A percentile compares a stretch with the other conserved stretches of the same genome.
Evolutionary conservation across 345 rosid species (phyloP).

Genomic region (Draba incana): DNA sequence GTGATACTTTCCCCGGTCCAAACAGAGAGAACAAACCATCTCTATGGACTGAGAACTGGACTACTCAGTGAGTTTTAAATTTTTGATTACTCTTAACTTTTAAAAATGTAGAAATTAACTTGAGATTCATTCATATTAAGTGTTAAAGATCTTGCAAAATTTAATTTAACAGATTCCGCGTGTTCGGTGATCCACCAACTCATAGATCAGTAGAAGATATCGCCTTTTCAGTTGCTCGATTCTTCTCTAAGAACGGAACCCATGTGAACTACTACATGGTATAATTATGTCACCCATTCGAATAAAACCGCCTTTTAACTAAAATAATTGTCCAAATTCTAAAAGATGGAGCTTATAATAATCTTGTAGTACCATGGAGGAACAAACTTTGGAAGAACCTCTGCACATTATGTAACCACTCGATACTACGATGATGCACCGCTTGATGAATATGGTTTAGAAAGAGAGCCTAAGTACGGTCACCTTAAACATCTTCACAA

Average conservation of each 20-base stretch:
- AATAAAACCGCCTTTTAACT: neutral
- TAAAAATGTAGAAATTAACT: neutral
- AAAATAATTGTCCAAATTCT: constrained; percentile 2
- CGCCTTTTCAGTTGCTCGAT: constrained; percentile 69
- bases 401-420: constrained; percentile 70
- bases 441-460: constrained; percentile 80
- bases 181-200: constrained; percentile 57
- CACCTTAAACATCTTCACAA: constrained; percentile 80
- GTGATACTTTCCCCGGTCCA: constrained; percentile 73
- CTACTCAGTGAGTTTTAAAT: constrained; percentile 29
- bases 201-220: constrained; percentile 62
- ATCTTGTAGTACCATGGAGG: constrained; percentile 81
- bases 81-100: neutral
- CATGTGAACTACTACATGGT: constrained; percentile 86
- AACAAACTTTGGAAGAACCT: constrained; percentile 79
- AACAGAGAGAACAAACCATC: constrained; percentile 61
- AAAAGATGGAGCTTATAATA: neutral
- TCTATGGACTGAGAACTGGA: constrained; percentile 90
- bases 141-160: neutral
- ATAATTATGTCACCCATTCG: neutral
- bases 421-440: constrained; percentile 94
- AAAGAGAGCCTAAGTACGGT: constrained; percentile 73
- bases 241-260: constrained; percentile 74
- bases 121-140: neutral
- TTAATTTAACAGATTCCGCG: constrained; percentile 47